Conservation (phyloP, 768 basidiomycete genomes). For the Arthromyces matolae region DNA sequence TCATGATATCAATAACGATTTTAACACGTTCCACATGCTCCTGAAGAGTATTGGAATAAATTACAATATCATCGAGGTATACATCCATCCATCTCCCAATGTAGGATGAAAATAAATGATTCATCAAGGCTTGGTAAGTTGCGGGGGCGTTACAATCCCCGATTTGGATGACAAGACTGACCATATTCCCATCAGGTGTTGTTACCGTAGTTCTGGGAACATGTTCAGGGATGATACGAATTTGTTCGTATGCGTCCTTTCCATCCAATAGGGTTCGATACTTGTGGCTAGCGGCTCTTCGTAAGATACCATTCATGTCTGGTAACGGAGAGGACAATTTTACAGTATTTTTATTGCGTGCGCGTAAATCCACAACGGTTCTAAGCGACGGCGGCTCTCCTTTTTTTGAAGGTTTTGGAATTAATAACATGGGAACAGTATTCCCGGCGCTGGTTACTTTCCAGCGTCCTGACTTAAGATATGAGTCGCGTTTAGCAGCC, state of each 20-base stretch:
- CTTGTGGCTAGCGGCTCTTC: conserved; percentile 18
- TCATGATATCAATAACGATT: too few species aligned
- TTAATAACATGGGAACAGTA: conserved; percentile 32
- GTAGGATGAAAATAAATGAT: too few species aligned
- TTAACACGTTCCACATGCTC: not conserved
- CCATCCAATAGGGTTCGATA: conserved; percentile 28
- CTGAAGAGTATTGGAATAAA: not conserved
- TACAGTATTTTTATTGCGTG: conserved; percentile 33
- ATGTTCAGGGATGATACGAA: conserved; percentile 24
- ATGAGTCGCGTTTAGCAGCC: conserved; percentile 25
- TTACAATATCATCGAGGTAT: too few species aligned
- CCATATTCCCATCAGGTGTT: conserved; percentile 35
- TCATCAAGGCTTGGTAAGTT: too few species aligned
- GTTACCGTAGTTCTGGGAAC: conserved; percentile 26
- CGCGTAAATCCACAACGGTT: conserved; percentile 29
- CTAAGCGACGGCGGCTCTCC: conserved; percentile 19
- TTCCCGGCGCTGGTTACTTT: conserved; percentile 26
- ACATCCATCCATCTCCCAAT: too few species aligned
- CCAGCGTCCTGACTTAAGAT: too few species aligned
- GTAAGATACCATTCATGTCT: too few species aligned
- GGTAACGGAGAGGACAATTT: conserved; percentile 26
- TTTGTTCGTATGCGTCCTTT: too few species aligned
- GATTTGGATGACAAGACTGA: too few species aligned
- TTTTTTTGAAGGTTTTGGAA: conserved; percentile 15
- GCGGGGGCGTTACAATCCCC: too few species aligned